Percentiles rank a stretch among this genome's conserved stretches.
These are phyloP conservation scores for Kodamaea sp. DNA, from an alignment of 1,139 yeast species.

Conservation along the genomic window DNA sequence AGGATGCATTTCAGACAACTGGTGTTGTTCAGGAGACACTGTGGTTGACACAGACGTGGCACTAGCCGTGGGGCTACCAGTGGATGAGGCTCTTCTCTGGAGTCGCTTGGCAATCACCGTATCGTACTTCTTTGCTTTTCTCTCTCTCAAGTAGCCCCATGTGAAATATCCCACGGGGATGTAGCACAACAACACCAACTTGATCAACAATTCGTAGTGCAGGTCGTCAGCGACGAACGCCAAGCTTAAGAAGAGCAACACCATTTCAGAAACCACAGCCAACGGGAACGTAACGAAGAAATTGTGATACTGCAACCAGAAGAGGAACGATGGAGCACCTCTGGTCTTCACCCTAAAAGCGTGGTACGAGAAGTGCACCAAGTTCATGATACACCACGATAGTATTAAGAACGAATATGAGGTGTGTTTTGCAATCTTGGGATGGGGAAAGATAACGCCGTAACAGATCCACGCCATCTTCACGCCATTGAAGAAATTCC, in stretches of 20 bases:
- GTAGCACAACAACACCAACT: constrained; percentile 32
- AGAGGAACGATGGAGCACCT: constrained; percentile 32
- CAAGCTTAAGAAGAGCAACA: constrained; percentile 52
- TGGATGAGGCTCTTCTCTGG: background rate
- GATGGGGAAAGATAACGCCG: constrained; percentile 49
- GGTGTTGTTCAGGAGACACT: constrained; percentile 5
- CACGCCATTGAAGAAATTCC: constrained; percentile 33
- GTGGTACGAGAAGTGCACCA: constrained; percentile 48
- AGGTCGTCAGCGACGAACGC: constrained; percentile 41
- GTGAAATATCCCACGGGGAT: constrained; percentile 40
- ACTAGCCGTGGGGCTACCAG: background rate
- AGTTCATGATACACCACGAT: constrained; percentile 44
- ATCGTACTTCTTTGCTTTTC: constrained; percentile 26
- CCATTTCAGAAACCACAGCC: constrained; percentile 50
- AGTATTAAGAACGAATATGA: constrained; percentile 49
- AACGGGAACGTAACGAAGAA: constrained; percentile 49
- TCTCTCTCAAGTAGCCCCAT: constrained; percentile 32
- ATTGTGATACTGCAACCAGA: constrained; percentile 42
- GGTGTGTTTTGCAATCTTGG: constrained; percentile 50
- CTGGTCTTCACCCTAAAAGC: constrained; percentile 47
- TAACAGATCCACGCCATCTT: constrained; percentile 46
- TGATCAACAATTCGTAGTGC: constrained; percentile 28
- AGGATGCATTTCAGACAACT: constrained; percentile 2
- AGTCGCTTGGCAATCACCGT: constrained; percentile 26
- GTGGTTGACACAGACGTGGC: constrained; percentile 2